phyloP scores from a whole-genome alignment of 2,329 filamentous ascomycete genomes.

The Metarhizium rileyi region DNA sequence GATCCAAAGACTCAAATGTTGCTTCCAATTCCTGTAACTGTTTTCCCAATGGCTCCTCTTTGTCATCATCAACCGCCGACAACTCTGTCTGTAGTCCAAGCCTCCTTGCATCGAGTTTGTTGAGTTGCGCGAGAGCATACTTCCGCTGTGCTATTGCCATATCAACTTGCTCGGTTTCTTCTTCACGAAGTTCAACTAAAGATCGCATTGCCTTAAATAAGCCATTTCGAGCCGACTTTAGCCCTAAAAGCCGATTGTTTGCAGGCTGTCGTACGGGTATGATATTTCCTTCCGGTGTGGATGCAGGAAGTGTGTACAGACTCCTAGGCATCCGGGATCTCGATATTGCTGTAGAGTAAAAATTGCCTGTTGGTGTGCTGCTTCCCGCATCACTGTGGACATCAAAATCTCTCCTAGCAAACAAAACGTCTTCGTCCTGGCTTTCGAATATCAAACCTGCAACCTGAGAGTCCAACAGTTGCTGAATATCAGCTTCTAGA shows the following conservation, averaged over 20 bases:
- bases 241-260: constrained; percentile 37
- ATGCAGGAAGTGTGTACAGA: constrained; percentile 30
- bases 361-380: constrained; percentile 30
- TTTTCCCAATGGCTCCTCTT: constrained; percentile 46
- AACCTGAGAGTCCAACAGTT: constrained; percentile 39
- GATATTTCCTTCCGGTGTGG: constrained; percentile 35
- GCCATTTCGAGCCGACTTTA: constrained; percentile 54
- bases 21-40: constrained; percentile 51
- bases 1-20: constrained; percentile 44
- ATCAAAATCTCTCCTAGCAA: constrained; percentile 15
- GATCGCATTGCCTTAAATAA: constrained; percentile 54
- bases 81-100: constrained; percentile 43
- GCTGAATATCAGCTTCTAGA: constrained; percentile 37
- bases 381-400: constrained; percentile 30
- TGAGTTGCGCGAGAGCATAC: constrained; percentile 47
- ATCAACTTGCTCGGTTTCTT: constrained; percentile 54
- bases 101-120: constrained; percentile 40
- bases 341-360: constrained; percentile 29
- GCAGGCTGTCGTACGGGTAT: constrained; percentile 52
- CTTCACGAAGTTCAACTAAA: constrained; percentile 54
- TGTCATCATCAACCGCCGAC: constrained; percentile 41
- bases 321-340: constrained; percentile 30
- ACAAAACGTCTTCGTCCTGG: constrained; percentile 11
- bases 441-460: constrained; percentile 31
- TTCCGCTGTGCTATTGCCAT: constrained; percentile 47